phyloP scores from a whole-genome alignment of 139 green algal species.

The Haematococcus lacustris region DNA sequence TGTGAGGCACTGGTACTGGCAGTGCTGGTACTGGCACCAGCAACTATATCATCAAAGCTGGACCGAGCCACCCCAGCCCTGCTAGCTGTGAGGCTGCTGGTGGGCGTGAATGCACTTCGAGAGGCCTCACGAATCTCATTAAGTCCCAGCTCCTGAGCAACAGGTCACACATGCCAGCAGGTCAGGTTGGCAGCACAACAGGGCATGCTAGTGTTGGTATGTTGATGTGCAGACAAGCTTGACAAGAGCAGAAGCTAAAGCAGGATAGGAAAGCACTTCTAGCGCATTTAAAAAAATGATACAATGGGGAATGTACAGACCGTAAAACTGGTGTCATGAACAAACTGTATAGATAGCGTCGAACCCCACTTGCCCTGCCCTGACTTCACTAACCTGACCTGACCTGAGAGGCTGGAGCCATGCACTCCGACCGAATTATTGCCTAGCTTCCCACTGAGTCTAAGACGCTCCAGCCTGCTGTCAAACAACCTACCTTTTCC shows the following conservation, averaged over 20 bases:
- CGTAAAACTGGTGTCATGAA: not conserved
- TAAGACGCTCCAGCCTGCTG: not conserved
- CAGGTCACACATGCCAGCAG: not conserved
- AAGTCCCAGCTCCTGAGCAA: conserved; percentile 81
- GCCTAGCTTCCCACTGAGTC: not conserved
- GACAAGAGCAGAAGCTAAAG: too few relatives aligned
- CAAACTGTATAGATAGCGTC: not conserved
- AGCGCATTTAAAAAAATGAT: not conserved
- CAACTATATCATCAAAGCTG: not conserved
- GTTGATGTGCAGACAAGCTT: too few relatives aligned
- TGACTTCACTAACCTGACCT: not conserved
- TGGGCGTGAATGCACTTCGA: conserved; percentile 9
- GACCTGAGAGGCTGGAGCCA: not conserved
- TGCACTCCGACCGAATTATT: not conserved
- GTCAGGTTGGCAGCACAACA: not conserved
- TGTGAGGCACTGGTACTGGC: not conserved
- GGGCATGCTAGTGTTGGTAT: not conserved
- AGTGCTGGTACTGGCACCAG: not conserved
- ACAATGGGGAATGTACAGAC: not conserved
- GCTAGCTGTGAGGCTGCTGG: not conserved
- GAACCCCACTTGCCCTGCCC: not conserved
- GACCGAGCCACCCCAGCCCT: not conserved
- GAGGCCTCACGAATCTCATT: conserved; percentile 77
- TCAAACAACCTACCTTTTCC: conserved; percentile 39
- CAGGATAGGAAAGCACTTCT: not conserved